phyloP scores from a whole-genome alignment of 169 alveolate genomes.

The Eimeria praecox region DNA sequence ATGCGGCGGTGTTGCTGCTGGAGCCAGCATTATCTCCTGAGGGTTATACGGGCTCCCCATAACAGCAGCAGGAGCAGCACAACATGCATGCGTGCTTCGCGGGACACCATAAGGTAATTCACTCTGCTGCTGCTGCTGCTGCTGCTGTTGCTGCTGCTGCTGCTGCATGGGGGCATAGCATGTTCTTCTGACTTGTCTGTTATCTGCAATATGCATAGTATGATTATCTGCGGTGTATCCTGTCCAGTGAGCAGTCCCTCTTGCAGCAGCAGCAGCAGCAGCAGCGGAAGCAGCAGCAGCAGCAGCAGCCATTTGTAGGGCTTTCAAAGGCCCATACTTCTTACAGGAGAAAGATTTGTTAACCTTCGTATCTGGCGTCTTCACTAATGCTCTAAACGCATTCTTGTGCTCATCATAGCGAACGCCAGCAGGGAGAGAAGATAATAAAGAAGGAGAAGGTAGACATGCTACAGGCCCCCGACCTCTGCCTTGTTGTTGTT shows the following conservation, averaged over 20 bases:
- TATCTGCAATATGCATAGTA: not conserved
- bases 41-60: not conserved
- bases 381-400: conserved; percentile 47
- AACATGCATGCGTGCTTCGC: no score
- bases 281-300: conserved; percentile 19
- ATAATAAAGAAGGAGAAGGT: not conserved
- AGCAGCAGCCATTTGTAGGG: conserved; percentile 29
- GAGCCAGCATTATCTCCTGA: not conserved
- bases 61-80: not conserved
- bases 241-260: not conserved
- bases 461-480: not conserved
- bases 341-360: conserved; percentile 50
- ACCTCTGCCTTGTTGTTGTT: not conserved
- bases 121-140: not conserved
- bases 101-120: not conserved
- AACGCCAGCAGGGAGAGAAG: conserved; percentile 42
- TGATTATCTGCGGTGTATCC: not conserved
- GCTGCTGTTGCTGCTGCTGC: conserved; percentile 58
- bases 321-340: conserved; percentile 38
- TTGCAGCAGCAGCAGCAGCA: conserved; percentile 6
- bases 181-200: no score
- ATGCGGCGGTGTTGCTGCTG: conserved; percentile 22
- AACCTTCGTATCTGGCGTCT: conserved; percentile 4
- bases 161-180: not conserved
- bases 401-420: conserved; percentile 55